A percentile compares a stretch with the other conserved stretches of the same genome.
phyloP scores from a whole-genome alignment of 805 yeast genomes.

The Candida yuanshanica region DNA sequence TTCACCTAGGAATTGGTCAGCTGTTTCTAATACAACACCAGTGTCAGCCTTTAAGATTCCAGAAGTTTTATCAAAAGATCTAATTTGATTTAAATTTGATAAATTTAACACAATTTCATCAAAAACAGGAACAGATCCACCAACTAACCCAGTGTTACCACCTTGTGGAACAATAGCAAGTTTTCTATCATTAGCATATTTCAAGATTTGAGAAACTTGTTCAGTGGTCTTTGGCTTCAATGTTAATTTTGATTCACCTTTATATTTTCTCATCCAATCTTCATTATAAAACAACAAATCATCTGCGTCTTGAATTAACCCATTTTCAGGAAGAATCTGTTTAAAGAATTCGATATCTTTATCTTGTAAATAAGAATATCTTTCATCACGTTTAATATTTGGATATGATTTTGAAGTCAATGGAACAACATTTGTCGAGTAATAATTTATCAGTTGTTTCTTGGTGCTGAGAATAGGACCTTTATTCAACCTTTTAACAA shows the following conservation, averaged over 20 bases:
- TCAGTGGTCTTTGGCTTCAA: conserved; percentile 77
- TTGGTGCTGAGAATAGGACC: conserved; percentile 5
- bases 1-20: conserved; percentile 72
- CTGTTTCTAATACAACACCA: conserved; percentile 82
- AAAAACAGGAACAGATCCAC: conserved; percentile 88
- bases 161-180: conserved; percentile 94
- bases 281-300: conserved; percentile 73
- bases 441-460: conserved; percentile 2
- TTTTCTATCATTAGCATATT: conserved; percentile 70
- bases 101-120: conserved; percentile 81
- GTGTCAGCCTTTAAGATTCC: conserved; percentile 90
- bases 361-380: conserved; percentile 45
- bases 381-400: conserved; percentile 43
- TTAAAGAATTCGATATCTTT: conserved; percentile 59
- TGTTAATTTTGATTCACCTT: conserved; percentile 79
- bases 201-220: conserved; percentile 70
- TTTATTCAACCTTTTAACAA: not conserved
- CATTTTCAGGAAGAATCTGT: conserved; percentile 46
- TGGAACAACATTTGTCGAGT: conserved; percentile 24
- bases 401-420: conserved; percentile 72
- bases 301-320: conserved; percentile 47
- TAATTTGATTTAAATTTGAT: conserved; percentile 64
- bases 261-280: conserved; percentile 92
- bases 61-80: conserved; percentile 74
- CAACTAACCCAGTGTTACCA: conserved; percentile 94